phyloP scores from a whole-genome alignment of 2,329 filamentous ascomycete genomes.

The Hirsutella thompsonii region DNA sequence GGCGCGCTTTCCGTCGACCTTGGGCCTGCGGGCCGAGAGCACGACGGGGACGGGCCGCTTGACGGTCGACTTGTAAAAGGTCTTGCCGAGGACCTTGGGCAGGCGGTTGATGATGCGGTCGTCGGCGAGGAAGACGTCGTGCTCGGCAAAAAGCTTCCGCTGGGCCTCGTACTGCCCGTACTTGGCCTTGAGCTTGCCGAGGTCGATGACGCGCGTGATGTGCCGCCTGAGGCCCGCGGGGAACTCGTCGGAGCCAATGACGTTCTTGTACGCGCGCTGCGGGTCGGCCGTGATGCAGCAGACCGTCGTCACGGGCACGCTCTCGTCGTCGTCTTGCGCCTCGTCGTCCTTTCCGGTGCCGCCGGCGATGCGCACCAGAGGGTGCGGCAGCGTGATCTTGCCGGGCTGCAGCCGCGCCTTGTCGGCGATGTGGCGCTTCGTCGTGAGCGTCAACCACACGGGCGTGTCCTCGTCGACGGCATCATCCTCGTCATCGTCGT shows the following conservation, averaged over 20 bases:
- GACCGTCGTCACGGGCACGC: constrained; percentile 34
- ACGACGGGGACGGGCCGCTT: constrained; percentile 82
- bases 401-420: constrained; percentile 69
- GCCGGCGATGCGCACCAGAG: constrained; percentile 45
- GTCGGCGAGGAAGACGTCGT: constrained; percentile 90
- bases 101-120: constrained; percentile 67
- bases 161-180: constrained; percentile 82
- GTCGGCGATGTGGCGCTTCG: constrained; percentile 55
- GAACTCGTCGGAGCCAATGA: constrained; percentile 63
- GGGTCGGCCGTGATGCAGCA: constrained; percentile 76
- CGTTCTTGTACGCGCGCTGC: constrained; percentile 82
- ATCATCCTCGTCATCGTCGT: constrained; percentile 24
- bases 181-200: constrained; percentile 68
- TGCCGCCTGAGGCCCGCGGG: constrained; percentile 51
- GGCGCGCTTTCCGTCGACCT: constrained; percentile 43
- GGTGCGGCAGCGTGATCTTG: constrained; percentile 69
- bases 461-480: constrained; percentile 34
- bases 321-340: constrained; percentile 29
- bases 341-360: too few relatives aligned
- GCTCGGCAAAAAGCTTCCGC: constrained; percentile 70
- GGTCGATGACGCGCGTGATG: constrained; percentile 66
- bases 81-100: constrained; percentile 73
- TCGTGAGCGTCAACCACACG: constrained; percentile 50
- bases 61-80: constrained; percentile 70
- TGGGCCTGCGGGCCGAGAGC: constrained; percentile 50